phyloP scores from a whole-genome alignment of 2,329 filamentous ascomycete species.

The Neoscytalidium dimidiatum region DNA sequence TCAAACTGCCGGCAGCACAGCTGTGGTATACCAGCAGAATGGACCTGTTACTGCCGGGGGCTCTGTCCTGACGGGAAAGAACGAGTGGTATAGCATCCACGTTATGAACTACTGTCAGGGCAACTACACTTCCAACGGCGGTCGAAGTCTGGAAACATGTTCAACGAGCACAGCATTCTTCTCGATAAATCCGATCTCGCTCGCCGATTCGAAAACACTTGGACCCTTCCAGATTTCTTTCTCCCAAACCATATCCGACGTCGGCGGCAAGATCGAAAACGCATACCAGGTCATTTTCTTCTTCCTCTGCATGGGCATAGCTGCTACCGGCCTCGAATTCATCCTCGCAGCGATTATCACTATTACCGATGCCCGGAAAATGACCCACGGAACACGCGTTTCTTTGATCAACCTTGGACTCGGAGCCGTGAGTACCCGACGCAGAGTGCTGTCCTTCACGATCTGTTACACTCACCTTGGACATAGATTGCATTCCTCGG shows the following conservation, averaged over 20 bases:
- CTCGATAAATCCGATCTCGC: conserved; percentile 52
- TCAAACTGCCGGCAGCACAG: conserved; percentile 23
- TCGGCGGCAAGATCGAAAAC: background rate
- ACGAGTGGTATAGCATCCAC: conserved; percentile 59
- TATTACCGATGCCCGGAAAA: conserved; percentile 42
- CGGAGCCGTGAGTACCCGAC: background rate
- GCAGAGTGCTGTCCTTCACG: background rate
- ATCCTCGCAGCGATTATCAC: conserved; percentile 49
- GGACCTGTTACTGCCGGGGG: conserved; percentile 32
- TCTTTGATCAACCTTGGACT: conserved; percentile 49
- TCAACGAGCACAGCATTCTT: conserved; percentile 52
- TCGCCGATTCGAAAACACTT: conserved; percentile 47
- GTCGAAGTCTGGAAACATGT: conserved; percentile 52
- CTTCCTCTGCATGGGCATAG: conserved; percentile 56
- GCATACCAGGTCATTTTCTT: conserved; percentile 47
- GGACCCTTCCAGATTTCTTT: conserved; percentile 43
- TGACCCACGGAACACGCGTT: conserved; percentile 42
- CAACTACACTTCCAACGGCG: conserved; percentile 35
- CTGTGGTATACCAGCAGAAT: conserved; percentile 26
- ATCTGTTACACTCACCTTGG: background rate
- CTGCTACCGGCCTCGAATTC: conserved; percentile 33
- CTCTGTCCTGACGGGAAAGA: conserved; percentile 52
- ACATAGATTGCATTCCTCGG: conserved; percentile 48
- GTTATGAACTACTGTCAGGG: conserved; percentile 56
- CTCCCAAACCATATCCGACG: conserved; percentile 22